These are phyloP conservation scores for Pouteria glomerata DNA, from an alignment of 148 eudicot genomes.

Conservation along the genomic window DNA sequence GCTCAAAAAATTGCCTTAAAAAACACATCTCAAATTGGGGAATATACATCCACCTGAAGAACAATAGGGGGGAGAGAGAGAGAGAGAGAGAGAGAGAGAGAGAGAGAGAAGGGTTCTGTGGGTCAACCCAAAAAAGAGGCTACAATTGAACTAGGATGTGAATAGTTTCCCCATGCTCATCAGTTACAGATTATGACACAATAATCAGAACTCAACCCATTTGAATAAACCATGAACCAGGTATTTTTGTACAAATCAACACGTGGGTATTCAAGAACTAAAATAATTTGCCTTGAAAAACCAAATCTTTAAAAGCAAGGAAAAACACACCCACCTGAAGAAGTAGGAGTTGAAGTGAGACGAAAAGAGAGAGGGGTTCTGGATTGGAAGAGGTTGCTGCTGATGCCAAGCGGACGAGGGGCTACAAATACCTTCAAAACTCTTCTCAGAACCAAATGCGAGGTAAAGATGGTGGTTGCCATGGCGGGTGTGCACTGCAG, in stretches of 20 bases:
- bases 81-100: too few species aligned
- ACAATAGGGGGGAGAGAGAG: too few species aligned
- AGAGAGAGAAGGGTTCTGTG: too few species aligned
- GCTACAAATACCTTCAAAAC: conserved; percentile 4
- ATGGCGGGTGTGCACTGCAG: conserved; percentile 15
- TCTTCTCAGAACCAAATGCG: conserved; percentile 18
- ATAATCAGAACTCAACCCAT: neutral
- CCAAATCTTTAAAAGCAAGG: neutral
- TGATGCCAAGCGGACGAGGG: neutral
- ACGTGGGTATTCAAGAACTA: neutral
- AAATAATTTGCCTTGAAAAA: neutral
- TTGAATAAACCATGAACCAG: neutral
- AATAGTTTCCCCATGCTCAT: neutral
- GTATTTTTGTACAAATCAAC: neutral
- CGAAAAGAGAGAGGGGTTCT: conserved; percentile 11
- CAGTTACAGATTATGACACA: neutral
- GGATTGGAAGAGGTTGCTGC: neutral
- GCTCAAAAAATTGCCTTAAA: neutral
- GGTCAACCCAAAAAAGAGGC: neutral
- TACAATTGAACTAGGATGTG: neutral
- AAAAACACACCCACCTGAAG: conserved; percentile 19
- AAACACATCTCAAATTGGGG: too few species aligned
- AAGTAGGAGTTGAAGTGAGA: conserved; percentile 4
- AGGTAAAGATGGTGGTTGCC: conserved; percentile 18
- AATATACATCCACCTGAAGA: too few species aligned